Base-by-base conservation (phyloP, 1,284 basidiomycete species). In the Malassezia brasiliensis region DNA sequence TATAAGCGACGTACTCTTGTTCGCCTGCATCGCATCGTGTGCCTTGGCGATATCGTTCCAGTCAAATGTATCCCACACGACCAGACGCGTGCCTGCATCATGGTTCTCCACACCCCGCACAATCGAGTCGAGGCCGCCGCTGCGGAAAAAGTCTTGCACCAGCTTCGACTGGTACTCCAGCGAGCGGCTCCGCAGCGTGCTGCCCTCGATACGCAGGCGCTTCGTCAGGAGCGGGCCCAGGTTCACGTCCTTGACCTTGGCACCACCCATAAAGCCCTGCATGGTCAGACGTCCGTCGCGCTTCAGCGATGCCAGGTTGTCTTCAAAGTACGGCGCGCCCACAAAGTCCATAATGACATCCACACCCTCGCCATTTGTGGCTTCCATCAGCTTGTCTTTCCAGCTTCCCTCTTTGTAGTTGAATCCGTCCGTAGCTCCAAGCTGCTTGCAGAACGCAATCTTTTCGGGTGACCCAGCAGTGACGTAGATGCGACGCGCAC, bases 311-410 rank as follows among this genome's bases (percentile, higher is more conserved):
- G 83, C 80, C 38, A 96, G 78, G 75, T 96, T 96, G 75, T 83
- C 82, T 42, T 81, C 78, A 80, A 86, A 93, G 76, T 96, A 90
- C 35, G 80, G 83, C 62, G 82, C 82, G 22, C 87, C 88, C 45
- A 90, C 84, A 66, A 91, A 88, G 76, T 96, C 91, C 66, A 96
- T 81, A 47, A 96, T 79, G 25, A 94, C 81, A 75, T 90, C 80
- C 12, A 84, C 86, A 10, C 62, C 61, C 36, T 63, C 52, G 25
- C 55, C 59, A 5, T 64, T 61, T 3, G 67, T 71, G 34, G 59
- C 56, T 25, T 59, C 48, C 28, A 57, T 58, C 1, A 84, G 81
- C 57, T 82, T 81, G 57, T 80, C 78, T 38, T 84, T 79, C 74
- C 90, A 90, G 69, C 88, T 82, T 65, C 88, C 80, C 1, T 82